These are phyloP conservation scores for Canariomyces notabilis DNA, from an alignment of 2,329 filamentous ascomycete species.

Conservation along the genomic window DNA sequence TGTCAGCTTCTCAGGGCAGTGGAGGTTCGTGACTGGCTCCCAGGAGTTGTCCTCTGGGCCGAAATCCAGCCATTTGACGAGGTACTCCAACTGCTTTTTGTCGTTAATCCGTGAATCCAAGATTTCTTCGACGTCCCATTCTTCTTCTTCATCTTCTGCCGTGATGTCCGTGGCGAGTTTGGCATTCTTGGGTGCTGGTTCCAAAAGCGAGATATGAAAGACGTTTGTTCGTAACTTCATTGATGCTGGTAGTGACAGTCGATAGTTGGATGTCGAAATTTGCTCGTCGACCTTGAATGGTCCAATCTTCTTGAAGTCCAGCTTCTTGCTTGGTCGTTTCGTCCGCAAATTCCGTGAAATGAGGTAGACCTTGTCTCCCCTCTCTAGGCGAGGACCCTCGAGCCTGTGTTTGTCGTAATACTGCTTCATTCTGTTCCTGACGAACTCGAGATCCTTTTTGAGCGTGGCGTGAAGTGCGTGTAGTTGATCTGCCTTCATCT, in stretches of 20 bases:
- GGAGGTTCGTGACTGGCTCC: conserved; percentile 2
- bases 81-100: conserved; percentile 1
- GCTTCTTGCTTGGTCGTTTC: conserved; percentile 10
- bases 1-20: conserved; percentile 9
- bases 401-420: conserved; percentile 12
- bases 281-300: conserved; percentile 8
- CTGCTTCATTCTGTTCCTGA: conserved; percentile 3
- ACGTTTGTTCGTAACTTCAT: conserved; percentile 6
- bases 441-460: conserved; percentile 9
- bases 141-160: conserved; percentile 11
- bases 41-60: conserved; percentile 5
- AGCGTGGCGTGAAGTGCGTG: conserved; percentile 1
- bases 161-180: not conserved
- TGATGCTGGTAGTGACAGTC: conserved; percentile 1
- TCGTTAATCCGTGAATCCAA: conserved; percentile 4
- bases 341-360: conserved; percentile 4
- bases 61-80: conserved; percentile 7
- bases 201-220: conserved; percentile 12
- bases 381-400: conserved; percentile 11
- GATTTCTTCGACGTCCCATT: conserved; percentile 9
- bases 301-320: conserved; percentile 12
- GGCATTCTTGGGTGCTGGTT: conserved; percentile 6
- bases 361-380: conserved; percentile 10
- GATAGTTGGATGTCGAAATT: conserved; percentile 6
- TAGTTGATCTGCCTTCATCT: conserved; percentile 6